These are phyloP conservation scores for Magnusiomyces tetraspermus DNA, from an alignment of 1,139 yeast genomes.

Conservation along the genomic window DNA sequence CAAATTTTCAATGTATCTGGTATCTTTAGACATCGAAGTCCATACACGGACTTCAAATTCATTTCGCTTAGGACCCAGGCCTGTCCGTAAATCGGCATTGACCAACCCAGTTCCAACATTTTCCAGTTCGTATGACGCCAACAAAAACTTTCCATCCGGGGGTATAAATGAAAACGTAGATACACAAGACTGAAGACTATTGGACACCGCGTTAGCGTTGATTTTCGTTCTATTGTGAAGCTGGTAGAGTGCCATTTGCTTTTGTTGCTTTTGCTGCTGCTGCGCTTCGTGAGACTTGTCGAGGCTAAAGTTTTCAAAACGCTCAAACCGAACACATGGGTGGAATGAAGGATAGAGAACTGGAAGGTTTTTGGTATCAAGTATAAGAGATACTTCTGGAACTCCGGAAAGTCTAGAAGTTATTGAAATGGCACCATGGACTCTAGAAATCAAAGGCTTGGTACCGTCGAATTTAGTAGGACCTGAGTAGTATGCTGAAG, in stretches of 20 bases:
- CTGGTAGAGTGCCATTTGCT: slow-evolving; percentile 26
- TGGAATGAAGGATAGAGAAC: slow-evolving; percentile 41
- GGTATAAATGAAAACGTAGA: slow-evolving; percentile 60
- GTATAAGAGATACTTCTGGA: slow-evolving; percentile 56
- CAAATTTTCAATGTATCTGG: slow-evolving; percentile 50
- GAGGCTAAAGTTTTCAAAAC: neutral
- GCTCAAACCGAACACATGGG: slow-evolving; percentile 39
- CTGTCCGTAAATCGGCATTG: slow-evolving; percentile 49
- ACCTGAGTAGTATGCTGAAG: slow-evolving; percentile 8
- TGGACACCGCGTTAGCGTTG: neutral
- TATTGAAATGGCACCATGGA: slow-evolving; percentile 56
- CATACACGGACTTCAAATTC: slow-evolving; percentile 69
- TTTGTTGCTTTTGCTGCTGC: neutral
- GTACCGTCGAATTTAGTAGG: slow-evolving; percentile 14
- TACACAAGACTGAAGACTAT: neutral
- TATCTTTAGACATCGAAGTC: slow-evolving; percentile 43
- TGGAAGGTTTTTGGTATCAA: slow-evolving; percentile 35
- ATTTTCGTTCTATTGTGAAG: slow-evolving; percentile 9
- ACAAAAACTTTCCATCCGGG: slow-evolving; percentile 69
- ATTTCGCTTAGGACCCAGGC: slow-evolving; percentile 50
- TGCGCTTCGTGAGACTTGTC: neutral
- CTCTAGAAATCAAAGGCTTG: slow-evolving; percentile 46
- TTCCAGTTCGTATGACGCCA: slow-evolving; percentile 52
- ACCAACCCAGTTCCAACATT: slow-evolving; percentile 45
- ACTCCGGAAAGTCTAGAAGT: slow-evolving; percentile 63